Evolutionary conservation across 164 flowering plant genomes (phyloP).

Genomic region (Magnolia changhungtana): DNA sequence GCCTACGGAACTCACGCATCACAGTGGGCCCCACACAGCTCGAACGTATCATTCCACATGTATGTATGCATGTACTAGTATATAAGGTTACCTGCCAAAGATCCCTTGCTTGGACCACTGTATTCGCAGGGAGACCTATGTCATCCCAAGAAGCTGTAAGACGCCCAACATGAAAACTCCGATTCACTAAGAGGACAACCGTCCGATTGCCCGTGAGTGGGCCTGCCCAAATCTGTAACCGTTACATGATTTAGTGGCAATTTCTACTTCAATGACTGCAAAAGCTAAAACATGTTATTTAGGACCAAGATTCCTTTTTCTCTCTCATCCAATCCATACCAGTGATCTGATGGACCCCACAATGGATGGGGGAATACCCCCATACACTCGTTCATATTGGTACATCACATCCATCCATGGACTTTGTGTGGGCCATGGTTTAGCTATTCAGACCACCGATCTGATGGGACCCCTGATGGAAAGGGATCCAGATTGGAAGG

Average conservation of each 20-base stretch:
- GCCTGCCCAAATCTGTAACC: slow-evolving; percentile 74
- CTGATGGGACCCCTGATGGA: too few relatives aligned
- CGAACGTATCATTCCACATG: not conserved
- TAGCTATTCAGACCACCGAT: too few relatives aligned
- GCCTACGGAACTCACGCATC: too few relatives aligned
- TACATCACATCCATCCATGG: too few relatives aligned
- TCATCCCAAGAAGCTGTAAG: slow-evolving; percentile 81
- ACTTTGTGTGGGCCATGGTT: too few relatives aligned
- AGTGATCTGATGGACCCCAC: too few relatives aligned
- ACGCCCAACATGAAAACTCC: slow-evolving; percentile 26
- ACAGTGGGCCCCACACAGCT: too few relatives aligned
- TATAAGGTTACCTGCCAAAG: slow-evolving; percentile 57
- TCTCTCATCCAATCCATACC: too few relatives aligned
- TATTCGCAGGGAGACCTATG: slow-evolving; percentile 44
- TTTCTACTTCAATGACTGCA: not conserved
- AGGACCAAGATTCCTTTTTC: slow-evolving; percentile 9
- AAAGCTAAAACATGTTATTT: not conserved
- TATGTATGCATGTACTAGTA: too few relatives aligned
- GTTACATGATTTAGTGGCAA: not conserved
- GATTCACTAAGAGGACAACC: slow-evolving; percentile 53
- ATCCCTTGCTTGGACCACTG: slow-evolving; percentile 60
- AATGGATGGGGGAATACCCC: too few relatives aligned
- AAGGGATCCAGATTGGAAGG: too few relatives aligned
- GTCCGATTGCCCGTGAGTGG: slow-evolving; percentile 65
- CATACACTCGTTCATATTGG: too few relatives aligned